phyloP scores from a whole-genome alignment of 164 flowering plant species.

The Aristolochia californica region DNA sequence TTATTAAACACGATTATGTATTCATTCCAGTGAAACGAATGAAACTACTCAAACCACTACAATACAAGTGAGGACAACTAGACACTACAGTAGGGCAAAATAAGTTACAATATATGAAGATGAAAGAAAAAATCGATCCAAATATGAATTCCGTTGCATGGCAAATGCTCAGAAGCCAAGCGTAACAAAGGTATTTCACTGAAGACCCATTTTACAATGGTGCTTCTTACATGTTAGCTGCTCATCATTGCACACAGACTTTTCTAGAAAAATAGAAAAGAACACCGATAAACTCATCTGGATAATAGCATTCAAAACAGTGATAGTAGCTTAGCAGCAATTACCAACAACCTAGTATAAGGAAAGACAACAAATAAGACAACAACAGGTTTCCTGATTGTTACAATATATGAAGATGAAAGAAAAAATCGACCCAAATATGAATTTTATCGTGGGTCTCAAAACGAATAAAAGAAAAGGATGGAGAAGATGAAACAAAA shows the following conservation, averaged over 20 bases:
- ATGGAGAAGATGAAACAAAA: too few relatives aligned
- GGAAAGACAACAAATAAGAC: background rate
- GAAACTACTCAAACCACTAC: constrained; percentile 13
- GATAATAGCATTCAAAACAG: background rate
- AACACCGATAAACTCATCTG: background rate
- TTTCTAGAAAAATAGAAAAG: background rate
- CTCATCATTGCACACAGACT: constrained; percentile 18
- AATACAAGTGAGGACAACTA: background rate
- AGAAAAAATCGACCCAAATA: too few relatives aligned
- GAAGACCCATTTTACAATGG: constrained; percentile 16
- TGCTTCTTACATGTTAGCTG: constrained; percentile 18
- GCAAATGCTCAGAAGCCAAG: too few relatives aligned
- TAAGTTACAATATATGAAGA: constrained; percentile 17
- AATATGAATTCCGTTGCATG: too few relatives aligned
- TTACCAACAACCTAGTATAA: background rate
- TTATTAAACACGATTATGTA: too few relatives aligned
- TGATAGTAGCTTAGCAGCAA: background rate
- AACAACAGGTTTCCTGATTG: background rate
- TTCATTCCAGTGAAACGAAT: background rate
- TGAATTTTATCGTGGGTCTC: too few relatives aligned
- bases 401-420: constrained; percentile 21
- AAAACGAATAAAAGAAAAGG: too few relatives aligned
- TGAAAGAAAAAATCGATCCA: too few relatives aligned
- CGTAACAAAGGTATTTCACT: constrained; percentile 42
- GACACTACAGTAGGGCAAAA: background rate